Conservation (phyloP, 441 rosid genomes). For the Arabidopsis lyrata region DNA sequence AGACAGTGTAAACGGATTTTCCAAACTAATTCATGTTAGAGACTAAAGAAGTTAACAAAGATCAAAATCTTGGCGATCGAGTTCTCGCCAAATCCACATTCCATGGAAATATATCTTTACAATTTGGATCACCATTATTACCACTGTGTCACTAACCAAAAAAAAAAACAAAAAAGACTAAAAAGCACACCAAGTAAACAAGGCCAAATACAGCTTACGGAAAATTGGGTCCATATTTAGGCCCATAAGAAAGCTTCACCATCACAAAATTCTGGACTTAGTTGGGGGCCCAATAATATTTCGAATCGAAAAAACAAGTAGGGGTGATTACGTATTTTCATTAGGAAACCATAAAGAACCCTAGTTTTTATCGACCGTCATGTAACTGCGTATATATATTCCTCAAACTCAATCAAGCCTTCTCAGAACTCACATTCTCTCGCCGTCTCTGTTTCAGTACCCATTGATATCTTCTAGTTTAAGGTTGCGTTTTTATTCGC, state of each 20-base stretch:
- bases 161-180: background rate
- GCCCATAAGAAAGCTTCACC: background rate
- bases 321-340: constrained; percentile 26
- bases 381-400: constrained; percentile 14
- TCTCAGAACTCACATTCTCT: background rate
- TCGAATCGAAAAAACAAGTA: background rate
- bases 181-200: background rate
- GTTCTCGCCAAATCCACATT: background rate
- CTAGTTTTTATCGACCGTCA: constrained; percentile 6
- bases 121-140: background rate
- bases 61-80: background rate
- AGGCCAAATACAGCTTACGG: too few relatives aligned
- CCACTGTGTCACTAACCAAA: background rate
- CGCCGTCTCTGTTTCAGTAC: background rate
- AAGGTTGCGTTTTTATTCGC: background rate
- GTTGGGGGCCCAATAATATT: too few relatives aligned
- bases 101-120: background rate
- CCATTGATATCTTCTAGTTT: background rate
- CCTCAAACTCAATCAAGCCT: background rate
- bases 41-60: too few relatives aligned
- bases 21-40: background rate
- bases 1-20: background rate
- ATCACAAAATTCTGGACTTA: too few relatives aligned
- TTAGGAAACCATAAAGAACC: background rate
- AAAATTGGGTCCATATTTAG: background rate